phyloP scores from a whole-genome alignment of 2,329 filamentous ascomycete genomes.

The Periconia sp. region DNA sequence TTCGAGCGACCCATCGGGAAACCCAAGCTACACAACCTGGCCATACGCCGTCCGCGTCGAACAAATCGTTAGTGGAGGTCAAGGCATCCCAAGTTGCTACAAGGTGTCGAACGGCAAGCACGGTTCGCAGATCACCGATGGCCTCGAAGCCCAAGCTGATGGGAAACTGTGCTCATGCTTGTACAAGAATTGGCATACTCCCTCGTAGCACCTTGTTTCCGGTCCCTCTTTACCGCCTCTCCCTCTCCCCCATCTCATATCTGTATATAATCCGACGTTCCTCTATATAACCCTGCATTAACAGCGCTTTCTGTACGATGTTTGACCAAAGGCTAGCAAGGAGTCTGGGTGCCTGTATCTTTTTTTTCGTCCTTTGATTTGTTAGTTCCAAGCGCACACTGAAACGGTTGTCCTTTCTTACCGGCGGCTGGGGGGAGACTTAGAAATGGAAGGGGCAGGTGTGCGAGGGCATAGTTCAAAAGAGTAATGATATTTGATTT shows the following conservation, averaged over 20 bases:
- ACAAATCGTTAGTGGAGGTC: constrained; percentile 57
- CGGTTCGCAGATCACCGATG: constrained; percentile 44
- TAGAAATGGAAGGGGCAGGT: no score
- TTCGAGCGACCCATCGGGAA: constrained; percentile 35
- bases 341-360: constrained; percentile 1
- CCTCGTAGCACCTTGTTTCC: constrained; percentile 4
- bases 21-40: constrained; percentile 41
- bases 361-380: no score
- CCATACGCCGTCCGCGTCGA: constrained; percentile 60
- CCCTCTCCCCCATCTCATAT: neutral
- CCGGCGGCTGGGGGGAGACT: no score
- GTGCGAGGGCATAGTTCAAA: no score
- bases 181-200: constrained; percentile 51
- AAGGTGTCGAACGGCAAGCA: constrained; percentile 45
- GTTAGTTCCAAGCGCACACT: no score
- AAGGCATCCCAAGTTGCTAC: constrained; percentile 62
- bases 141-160: constrained; percentile 41
- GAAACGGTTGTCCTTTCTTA: no score
- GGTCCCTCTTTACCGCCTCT: neutral
- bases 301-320: neutral
- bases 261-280: neutral
- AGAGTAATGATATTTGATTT: no score
- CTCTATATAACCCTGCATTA: neutral
- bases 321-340: constrained; percentile 5
- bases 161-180: constrained; percentile 52